phyloP scores from a whole-genome alignment of 2,329 filamentous ascomycete genomes.

The Paracamarosporium sp. region DNA sequence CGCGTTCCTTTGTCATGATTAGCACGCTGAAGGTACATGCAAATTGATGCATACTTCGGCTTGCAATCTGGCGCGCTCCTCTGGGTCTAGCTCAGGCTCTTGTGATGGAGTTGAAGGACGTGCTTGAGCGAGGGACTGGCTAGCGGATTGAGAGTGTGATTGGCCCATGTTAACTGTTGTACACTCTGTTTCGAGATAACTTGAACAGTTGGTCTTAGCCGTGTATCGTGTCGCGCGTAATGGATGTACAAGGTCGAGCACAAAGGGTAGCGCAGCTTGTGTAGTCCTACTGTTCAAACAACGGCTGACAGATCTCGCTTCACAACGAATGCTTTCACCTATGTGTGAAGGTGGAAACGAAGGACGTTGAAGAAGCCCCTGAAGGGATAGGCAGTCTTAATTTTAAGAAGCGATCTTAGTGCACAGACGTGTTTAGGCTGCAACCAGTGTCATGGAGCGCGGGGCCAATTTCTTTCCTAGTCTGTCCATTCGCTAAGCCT shows the following conservation, averaged over 20 bases:
- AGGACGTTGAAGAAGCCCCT: no score
- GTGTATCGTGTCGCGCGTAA: background rate
- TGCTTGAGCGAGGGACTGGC: slow-evolving; percentile 8
- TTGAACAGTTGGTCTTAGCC: background rate
- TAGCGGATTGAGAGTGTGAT: slow-evolving; percentile 26
- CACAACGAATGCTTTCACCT: no score
- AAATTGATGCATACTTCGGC: slow-evolving; percentile 26
- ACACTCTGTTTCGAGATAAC: no score
- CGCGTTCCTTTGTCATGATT: slow-evolving; percentile 31
- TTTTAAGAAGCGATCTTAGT: no score
- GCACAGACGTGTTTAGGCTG: no score
- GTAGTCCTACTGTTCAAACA: background rate
- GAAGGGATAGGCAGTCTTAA: no score
- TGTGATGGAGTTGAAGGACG: slow-evolving; percentile 15
- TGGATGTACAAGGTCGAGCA: background rate
- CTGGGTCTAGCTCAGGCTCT: slow-evolving; percentile 29
- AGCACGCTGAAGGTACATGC: background rate
- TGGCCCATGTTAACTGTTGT: slow-evolving; percentile 29
- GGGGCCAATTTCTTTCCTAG: no score
- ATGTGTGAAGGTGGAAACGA: no score
- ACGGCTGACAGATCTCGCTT: no score
- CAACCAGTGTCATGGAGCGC: no score
- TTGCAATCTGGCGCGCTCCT: slow-evolving; percentile 28
- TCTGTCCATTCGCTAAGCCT: no score
- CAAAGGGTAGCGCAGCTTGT: background rate